Percentiles rank a stretch among this genome's conserved stretches.
These are phyloP conservation scores for Fusarium miscanthi DNA, from an alignment of 2,329 filamentous ascomycete species.

Conservation along the genomic window DNA sequence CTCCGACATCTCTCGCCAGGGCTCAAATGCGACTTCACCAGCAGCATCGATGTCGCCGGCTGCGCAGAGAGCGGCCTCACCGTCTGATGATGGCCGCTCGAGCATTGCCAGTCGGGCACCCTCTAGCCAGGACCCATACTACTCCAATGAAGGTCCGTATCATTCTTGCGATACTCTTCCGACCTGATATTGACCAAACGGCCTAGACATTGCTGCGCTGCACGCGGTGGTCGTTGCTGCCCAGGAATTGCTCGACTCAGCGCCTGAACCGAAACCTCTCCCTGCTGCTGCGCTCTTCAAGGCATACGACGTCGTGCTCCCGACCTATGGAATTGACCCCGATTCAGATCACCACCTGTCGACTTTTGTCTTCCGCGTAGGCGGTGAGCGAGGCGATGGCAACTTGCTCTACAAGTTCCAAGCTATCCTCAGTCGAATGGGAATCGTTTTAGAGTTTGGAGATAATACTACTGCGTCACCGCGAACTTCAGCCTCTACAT, in stretches of 20 bases:
- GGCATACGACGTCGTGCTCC: constrained; percentile 83
- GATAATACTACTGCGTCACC: constrained; percentile 47
- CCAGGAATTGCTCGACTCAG: constrained; percentile 68
- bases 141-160: constrained; percentile 69
- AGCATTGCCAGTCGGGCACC: constrained; percentile 44
- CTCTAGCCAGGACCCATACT: constrained; percentile 56
- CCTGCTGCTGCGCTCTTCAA: constrained; percentile 83
- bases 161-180: not conserved
- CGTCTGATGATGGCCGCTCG: constrained; percentile 45
- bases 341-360: constrained; percentile 81
- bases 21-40: constrained; percentile 40
- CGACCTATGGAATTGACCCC: constrained; percentile 74
- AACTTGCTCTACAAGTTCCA: constrained; percentile 77
- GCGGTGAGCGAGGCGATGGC: constrained; percentile 68
- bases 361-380: constrained; percentile 82
- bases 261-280: constrained; percentile 70
- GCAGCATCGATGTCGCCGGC: constrained; percentile 47
- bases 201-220: constrained; percentile 80
- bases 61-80: constrained; percentile 36
- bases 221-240: constrained; percentile 81
- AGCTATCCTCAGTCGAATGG: constrained; percentile 73
- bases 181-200: constrained; percentile 21
- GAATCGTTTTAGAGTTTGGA: constrained; percentile 75
- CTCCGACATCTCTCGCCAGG: constrained; percentile 24
- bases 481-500: constrained; percentile 39